Percentiles rank a stretch among this genome's conserved stretches.
Evolutionary conservation across 495 filamentous ascomycete species (phyloP).

Genomic region (Elaphomyces granulatus): DNA sequence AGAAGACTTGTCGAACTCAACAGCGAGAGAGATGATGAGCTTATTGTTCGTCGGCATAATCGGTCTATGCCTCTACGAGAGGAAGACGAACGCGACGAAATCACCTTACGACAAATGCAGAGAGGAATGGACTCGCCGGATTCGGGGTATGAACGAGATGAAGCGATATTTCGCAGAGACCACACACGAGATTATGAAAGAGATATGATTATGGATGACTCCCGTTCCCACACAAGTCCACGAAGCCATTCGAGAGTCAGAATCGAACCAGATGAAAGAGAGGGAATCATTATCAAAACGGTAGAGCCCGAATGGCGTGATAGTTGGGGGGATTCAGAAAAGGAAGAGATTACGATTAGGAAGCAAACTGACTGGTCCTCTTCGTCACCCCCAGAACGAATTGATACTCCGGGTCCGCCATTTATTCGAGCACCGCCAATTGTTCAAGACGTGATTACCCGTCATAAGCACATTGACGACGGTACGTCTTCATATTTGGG

Average conservation of each 20-base stretch:
- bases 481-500: conserved; percentile 16
- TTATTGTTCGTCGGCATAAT: conserved; percentile 9
- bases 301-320: conserved; percentile 4
- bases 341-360: conserved; percentile 15
- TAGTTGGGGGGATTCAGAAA: conserved; percentile 10
- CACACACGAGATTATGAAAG: too few species aligned
- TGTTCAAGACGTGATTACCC: conserved; percentile 69
- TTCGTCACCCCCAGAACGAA: conserved; percentile 27
- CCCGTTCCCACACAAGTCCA: too few species aligned
- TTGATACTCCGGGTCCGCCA: conserved; percentile 24
- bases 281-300: conserved; percentile 5
- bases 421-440: conserved; percentile 54
- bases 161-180: too few species aligned
- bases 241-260: too few species aligned
- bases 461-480: conserved; percentile 80
- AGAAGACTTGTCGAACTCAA: not conserved
- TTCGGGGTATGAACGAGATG: too few species aligned
- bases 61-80: conserved; percentile 8
- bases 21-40: conserved; percentile 1
- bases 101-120: conserved; percentile 16
- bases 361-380: not conserved
- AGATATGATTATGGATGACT: too few species aligned
- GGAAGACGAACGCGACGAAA: conserved; percentile 15
- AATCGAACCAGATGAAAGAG: too few species aligned
- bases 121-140: conserved; percentile 9